phyloP scores from a whole-genome alignment of 306 rosid genomes.

The Vigna hirtella region DNA sequence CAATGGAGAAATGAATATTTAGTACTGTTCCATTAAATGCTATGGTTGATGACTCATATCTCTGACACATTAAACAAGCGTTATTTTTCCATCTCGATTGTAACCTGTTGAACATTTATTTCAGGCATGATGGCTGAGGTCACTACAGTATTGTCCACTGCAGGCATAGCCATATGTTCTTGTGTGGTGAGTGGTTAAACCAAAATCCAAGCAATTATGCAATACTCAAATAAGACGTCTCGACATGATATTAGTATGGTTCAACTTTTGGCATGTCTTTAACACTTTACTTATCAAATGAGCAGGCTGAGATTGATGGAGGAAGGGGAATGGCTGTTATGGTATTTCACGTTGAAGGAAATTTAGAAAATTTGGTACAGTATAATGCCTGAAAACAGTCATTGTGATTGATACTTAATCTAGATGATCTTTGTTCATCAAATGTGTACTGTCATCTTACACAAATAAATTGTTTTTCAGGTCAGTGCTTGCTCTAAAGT shows the following conservation, averaged over 20 bases:
- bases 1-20: not conserved
- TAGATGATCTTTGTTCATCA: conserved; percentile 7
- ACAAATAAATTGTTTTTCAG: conserved; percentile 52
- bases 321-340: conserved; percentile 94
- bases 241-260: conserved; percentile 18
- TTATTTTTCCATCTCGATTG: conserved; percentile 34
- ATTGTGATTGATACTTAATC: conserved; percentile 29
- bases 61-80: conserved; percentile 4
- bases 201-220: conserved; percentile 24
- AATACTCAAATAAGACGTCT: conserved; percentile 37
- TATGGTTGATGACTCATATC: not conserved
- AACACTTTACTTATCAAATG: conserved; percentile 48
- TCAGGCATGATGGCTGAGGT: conserved; percentile 97
- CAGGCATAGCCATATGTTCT: conserved; percentile 83
- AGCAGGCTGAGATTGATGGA: conserved; percentile 96
- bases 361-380: conserved; percentile 77
- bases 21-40: not conserved
- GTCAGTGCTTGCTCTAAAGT: conserved; percentile 69
- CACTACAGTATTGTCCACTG: conserved; percentile 79
- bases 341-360: conserved; percentile 87
- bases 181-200: conserved; percentile 86
- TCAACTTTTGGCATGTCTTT: conserved; percentile 35
- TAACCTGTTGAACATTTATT: conserved; percentile 44
- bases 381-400: conserved; percentile 34
- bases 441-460: conserved; percentile 43